Base-by-base conservation (phyloP, 2,329 filamentous ascomycete species). In the Aspergillus costaricaensis region DNA sequence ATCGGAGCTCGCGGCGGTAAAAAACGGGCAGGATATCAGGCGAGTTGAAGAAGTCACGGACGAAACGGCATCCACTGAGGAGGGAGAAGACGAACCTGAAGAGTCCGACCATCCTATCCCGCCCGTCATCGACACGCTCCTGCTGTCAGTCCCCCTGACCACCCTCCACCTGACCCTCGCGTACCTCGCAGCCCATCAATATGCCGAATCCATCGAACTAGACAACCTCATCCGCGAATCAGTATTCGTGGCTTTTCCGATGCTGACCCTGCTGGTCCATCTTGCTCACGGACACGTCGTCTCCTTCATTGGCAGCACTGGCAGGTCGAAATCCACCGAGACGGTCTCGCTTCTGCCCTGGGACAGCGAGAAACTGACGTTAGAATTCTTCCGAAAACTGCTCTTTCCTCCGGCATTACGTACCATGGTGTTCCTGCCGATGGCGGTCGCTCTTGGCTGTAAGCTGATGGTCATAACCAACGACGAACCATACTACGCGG, bases 381-480 rank as follows among this genome's bases (percentile, higher is more conserved):
- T 72, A 4, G 67, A 67, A 10, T 72, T 73, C 21, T 51, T 75
- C 3, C 66, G 71, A 21, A 66, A 65, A 21, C 50, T 75, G 15
- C 17, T 76, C 10, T 76, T 77, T 27, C 74, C 75, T 15, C 74
- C 73, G 6, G 65, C 70, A 0, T 51, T 68, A 10, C 67, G 69
- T 14, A 78, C 77, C 5, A 4, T 52, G 15, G 32, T 32, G 9
- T 58, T 51, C n/a, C 65, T 77, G 10, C 68, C 71, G 6, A 49
- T 74, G 8, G 68, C 76, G 15, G 51, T 69, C 2, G 39, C 62
- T 17, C 64, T 79, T 0, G 95, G 95, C 1, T 91, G 88, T 76
- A 93, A 92, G 75, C 81, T 97, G 63, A 88, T 98, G 52, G 82
- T 91, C 67, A 86, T 93, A 56, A 92, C 90, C 25, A 98, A 97